A percentile compares a stretch with the other conserved stretches of the same genome.
Evolutionary conservation across 192 early-diverging fungal genomes (phyloP).

Genomic region (Bifiguratus adelaidae): DNA sequence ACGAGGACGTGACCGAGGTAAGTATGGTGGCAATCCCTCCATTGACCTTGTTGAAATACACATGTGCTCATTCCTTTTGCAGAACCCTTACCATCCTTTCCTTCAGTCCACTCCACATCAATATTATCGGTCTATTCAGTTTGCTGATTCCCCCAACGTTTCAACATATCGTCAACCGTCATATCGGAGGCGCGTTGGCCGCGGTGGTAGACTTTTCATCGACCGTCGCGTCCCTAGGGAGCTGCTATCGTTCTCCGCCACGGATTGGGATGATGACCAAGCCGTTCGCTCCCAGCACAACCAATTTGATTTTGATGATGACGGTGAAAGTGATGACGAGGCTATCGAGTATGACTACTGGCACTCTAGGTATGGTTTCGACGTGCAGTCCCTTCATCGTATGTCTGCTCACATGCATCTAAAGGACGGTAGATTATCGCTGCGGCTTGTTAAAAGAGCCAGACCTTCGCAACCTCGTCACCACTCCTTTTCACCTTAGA

Average conservation of each 20-base stretch:
- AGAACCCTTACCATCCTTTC: slow-evolving; percentile 44
- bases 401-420: background rate
- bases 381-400: background rate
- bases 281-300: background rate
- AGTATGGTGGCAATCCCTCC: background rate
- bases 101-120: slow-evolving; percentile 16
- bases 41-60: no score
- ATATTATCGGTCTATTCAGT: slow-evolving; percentile 12
- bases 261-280: background rate
- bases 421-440: slow-evolving; percentile 8
- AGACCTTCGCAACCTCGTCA: slow-evolving; percentile 15
- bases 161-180: slow-evolving; percentile 5
- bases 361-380: slow-evolving; percentile 12
- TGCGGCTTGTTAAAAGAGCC: slow-evolving; percentile 11
- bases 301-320: slow-evolving; percentile 14
- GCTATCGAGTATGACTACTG: slow-evolving; percentile 7
- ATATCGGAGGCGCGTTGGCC: slow-evolving; percentile 54
- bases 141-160: slow-evolving; percentile 8
- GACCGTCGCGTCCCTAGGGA: slow-evolving; percentile 34
- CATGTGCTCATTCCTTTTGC: slow-evolving; percentile 5
- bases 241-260: slow-evolving; percentile 1
- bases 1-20: slow-evolving; percentile 65
- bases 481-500: slow-evolving; percentile 12
- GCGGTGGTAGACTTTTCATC: slow-evolving; percentile 61
- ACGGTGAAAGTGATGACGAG: slow-evolving; percentile 9